These are phyloP conservation scores for Rhododendron ferrugineum DNA, from an alignment of 148 eudicot species.

Conservation along the genomic window DNA sequence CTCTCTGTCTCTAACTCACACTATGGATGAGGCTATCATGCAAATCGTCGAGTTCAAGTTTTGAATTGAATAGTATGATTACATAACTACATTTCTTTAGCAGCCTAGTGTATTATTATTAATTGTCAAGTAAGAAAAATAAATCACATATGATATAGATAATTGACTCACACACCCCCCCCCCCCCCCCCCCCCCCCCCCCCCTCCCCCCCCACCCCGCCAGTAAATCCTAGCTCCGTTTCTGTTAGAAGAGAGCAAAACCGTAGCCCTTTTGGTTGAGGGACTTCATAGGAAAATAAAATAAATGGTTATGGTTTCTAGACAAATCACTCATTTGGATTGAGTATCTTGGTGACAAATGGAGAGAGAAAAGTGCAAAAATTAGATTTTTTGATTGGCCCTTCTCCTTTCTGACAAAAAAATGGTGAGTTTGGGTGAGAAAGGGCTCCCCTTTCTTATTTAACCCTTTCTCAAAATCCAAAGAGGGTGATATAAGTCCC, in stretches of 20 bases:
- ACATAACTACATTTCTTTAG: too few species aligned
- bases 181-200: too few species aligned
- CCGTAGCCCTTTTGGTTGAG: not conserved
- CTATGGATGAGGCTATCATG: too few species aligned
- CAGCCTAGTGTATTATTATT: too few species aligned
- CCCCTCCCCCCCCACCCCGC: too few species aligned
- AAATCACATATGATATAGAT: too few species aligned
- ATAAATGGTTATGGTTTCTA: not conserved
- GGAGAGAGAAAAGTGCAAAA: not conserved
- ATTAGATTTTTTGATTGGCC: not conserved
- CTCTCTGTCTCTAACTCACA: too few species aligned
- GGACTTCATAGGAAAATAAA: not conserved
- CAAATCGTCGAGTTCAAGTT: too few species aligned
- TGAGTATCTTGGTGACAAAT: not conserved
- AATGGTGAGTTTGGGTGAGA: not conserved
- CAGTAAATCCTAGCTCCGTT: too few species aligned
- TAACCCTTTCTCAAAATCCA: not conserved
- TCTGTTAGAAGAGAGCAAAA: not conserved
- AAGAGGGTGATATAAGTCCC: not conserved
- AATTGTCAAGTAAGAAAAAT: too few species aligned
- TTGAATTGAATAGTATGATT: too few species aligned
- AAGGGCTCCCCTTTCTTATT: not conserved
- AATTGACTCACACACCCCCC: too few species aligned
- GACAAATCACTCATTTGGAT: not conserved
- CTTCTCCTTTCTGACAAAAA: not conserved